Conservation (phyloP, 768 basidiomycete species). For the Dioszegia hungarica region DNA sequence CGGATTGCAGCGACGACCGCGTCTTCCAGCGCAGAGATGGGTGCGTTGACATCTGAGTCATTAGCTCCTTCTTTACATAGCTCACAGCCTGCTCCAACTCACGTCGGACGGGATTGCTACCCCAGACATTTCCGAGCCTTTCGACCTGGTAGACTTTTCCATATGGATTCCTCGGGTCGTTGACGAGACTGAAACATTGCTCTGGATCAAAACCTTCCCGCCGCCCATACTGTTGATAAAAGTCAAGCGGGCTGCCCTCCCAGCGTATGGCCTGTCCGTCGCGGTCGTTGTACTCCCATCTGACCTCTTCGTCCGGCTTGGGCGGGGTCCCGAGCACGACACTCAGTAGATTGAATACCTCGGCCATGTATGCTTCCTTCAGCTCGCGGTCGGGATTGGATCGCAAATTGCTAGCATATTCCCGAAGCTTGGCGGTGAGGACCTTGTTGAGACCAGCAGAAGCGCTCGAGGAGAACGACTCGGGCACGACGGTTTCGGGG, state of each 20-base stretch:
- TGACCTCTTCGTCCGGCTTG: conserved; percentile 61
- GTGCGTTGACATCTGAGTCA: conserved; percentile 77
- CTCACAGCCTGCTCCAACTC: too few relatives aligned
- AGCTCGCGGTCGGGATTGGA: conserved; percentile 60
- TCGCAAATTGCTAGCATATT: conserved; percentile 79
- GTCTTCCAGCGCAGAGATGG: conserved; percentile 72
- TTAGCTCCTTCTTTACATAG: too few relatives aligned
- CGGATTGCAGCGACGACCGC: conserved; percentile 79
- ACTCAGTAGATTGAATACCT: conserved; percentile 78
- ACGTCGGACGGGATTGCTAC: conserved; percentile 81
- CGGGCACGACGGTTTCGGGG: conserved; percentile 72
- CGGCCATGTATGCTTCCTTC: conserved; percentile 78
- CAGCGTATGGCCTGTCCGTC: conserved; percentile 69
- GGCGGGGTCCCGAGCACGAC: conserved; percentile 85
- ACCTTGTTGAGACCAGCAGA: conserved; percentile 69
- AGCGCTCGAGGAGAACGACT: conserved; percentile 76
- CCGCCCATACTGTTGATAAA: conserved; percentile 62
- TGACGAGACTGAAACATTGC: conserved; percentile 85
- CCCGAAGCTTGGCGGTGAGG: conserved; percentile 83
- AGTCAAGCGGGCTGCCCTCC: conserved; percentile 76
- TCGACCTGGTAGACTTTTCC: conserved; percentile 83
- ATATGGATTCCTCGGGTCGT: conserved; percentile 75
- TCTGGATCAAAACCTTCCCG: conserved; percentile 62
- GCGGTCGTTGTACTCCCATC: conserved; percentile 83
- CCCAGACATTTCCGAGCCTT: conserved; percentile 88